Base-by-base conservation (phyloP, 2,329 filamentous ascomycete genomes). In the Cephalotrichum gorgonifer region DNA sequence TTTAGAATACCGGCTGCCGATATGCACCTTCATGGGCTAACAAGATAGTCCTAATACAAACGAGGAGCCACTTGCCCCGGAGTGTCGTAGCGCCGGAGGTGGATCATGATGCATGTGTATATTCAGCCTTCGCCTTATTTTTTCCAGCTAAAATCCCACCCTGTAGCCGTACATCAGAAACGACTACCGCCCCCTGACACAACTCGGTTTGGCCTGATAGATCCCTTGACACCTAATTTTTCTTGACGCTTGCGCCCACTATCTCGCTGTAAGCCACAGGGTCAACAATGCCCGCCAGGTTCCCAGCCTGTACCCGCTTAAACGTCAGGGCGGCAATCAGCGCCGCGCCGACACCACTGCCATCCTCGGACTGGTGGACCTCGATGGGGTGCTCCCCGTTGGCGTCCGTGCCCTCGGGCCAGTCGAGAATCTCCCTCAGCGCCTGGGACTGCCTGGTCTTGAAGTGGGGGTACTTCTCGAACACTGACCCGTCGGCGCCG, bases 401-500 rank as follows among this genome's bases (percentile, higher is more conserved):
- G 45, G 75, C 64, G 57, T 68, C 70, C 52, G 73, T 76, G 47
- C 53, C 51, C 49, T 77, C 80, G 3, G 86, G 81, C 90, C 91
- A 97, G 73, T 95, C 91, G 33, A 98, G 80, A 56, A 98, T 96
- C 74, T 98, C 93, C 49, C 88, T 83, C 48, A 98, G 78, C 26
- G 93, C 93, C 64, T 84, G 76, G 14, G 93, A 91, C 50, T 91
- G 90, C 49, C 93, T 85, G 51, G 83, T 80, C 76, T 96, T 96
- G 79, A 98, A 98, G 70, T 95, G 86, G 12, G 93, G 93, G 71
- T 98, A 98, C 67, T 97, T 97, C 77, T 95, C 96, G 74, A 98
- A 98, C 49, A 98, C 91, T 17, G 88, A 95, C 33, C 93, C 93
- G 63, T 98, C 93, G 47, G 93, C 93, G 59, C 93, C 93, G 39